phyloP scores from a whole-genome alignment of 2,329 filamentous ascomycete species.

The Westerdykella aurantiaca region DNA sequence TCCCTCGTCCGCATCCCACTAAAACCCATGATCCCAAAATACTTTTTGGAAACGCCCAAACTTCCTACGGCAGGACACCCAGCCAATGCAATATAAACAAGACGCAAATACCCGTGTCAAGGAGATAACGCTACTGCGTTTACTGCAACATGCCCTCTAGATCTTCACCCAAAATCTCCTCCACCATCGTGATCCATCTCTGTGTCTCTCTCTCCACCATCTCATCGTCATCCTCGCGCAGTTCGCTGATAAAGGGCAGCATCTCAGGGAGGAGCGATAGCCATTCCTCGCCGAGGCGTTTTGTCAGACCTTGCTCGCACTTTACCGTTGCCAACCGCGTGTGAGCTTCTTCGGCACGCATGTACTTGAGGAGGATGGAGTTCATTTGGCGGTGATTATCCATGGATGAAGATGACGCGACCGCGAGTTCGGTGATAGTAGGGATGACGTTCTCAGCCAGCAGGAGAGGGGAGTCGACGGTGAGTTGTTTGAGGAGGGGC shows the following conservation, averaged over 20 bases:
- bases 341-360: slow-evolving; percentile 65
- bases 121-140: slow-evolving; percentile 1
- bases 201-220: slow-evolving; percentile 83
- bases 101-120: too few species aligned
- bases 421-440: slow-evolving; percentile 73
- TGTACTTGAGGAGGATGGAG: slow-evolving; percentile 65
- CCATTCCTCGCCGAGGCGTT: slow-evolving; percentile 87
- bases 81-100: too few species aligned
- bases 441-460: slow-evolving; percentile 58
- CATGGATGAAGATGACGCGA: slow-evolving; percentile 69
- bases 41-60: too few species aligned
- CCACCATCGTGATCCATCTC: slow-evolving; percentile 85
- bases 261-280: slow-evolving; percentile 86
- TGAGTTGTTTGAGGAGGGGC: slow-evolving; percentile 61
- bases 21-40: too few species aligned
- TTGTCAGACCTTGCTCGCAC: slow-evolving; percentile 73
- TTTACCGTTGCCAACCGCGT: slow-evolving; percentile 77
- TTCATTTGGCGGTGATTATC: slow-evolving; percentile 92
- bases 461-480: slow-evolving; percentile 11
- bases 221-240: slow-evolving; percentile 96
- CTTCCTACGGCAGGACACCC: too few species aligned
- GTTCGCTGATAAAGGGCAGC: slow-evolving; percentile 89
- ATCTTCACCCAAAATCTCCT: slow-evolving; percentile 82
- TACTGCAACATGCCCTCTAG: slow-evolving; percentile 88
- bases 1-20: too few species aligned